These are phyloP conservation scores for Fusarium pseudograminearum DNA, from an alignment of 2,329 filamentous ascomycete genomes.

Conservation along the genomic window DNA sequence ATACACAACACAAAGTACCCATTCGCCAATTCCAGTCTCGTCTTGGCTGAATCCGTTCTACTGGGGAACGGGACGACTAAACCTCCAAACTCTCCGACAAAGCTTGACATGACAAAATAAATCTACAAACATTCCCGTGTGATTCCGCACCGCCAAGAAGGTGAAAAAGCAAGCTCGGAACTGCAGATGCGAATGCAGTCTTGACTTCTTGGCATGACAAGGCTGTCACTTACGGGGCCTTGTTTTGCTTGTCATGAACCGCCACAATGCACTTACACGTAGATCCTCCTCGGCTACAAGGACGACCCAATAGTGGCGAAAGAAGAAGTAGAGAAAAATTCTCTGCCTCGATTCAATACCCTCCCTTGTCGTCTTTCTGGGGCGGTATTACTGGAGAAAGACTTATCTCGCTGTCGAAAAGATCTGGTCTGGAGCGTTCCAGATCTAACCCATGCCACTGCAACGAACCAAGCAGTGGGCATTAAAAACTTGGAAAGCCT, in stretches of 20 bases:
- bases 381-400: constrained; percentile 12
- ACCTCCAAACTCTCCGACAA: background rate
- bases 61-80: background rate
- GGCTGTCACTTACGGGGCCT: constrained; percentile 9
- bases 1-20: background rate
- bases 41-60: constrained; percentile 5
- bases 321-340: constrained; percentile 10
- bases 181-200: constrained; percentile 28
- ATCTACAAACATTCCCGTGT: constrained; percentile 6
- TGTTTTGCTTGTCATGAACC: constrained; percentile 26
- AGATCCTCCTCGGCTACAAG: constrained; percentile 8
- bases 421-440: constrained; percentile 40
- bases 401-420: constrained; percentile 11
- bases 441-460: constrained; percentile 28
- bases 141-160: constrained; percentile 20
- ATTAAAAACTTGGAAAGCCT: constrained; percentile 24
- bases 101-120: background rate
- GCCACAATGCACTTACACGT: constrained; percentile 20
- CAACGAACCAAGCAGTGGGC: constrained; percentile 15
- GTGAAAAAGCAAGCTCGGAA: constrained; percentile 8
- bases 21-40: background rate
- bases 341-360: constrained; percentile 17
- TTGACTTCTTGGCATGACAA: constrained; percentile 13
- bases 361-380: constrained; percentile 1
- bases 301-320: constrained; percentile 4